Base-by-base conservation (phyloP, 164 flowering plant species). In the Vitis cinerea region DNA sequence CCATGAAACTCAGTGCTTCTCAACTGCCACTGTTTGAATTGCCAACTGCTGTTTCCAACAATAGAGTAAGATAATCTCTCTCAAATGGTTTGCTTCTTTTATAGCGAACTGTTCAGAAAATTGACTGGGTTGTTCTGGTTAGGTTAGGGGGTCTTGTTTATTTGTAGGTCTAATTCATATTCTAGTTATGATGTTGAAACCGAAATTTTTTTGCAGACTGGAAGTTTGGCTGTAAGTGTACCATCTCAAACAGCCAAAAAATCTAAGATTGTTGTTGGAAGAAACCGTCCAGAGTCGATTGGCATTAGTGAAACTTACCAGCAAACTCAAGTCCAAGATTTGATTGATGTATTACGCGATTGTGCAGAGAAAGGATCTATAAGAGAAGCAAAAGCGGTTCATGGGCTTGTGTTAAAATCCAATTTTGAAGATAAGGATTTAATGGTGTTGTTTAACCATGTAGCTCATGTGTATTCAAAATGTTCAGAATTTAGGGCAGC, bases 391-490 rank as follows among this genome's bases (percentile, higher is more conserved):
- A 78, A 84, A 73, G 64, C 69, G 11, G 56, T 86, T 76, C 90
- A 87, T 69, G 88, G 83, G 69, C 54, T 80, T 17, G 62, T 82
- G 57, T 59, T 77, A 14, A 87, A 79, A 79, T 77, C 79, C 37
- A 14, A 57, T 59, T 67, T 82, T 72, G 70, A 66, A 13, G 83
- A 69, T 1, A 71, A 71, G 0, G 73, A 74, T 60, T 49, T 61
- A 62, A 55, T 80, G 51, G 67, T 81, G 37, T 44, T 84, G 67
- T 64, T 78, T 49, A 89, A 87, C 69, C 91, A 87, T 71, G 49
- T 83, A 3, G 82, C 75, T 50, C 74, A 84, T 59, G 78, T 81
- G 59, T 88, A 85, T 66, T 79, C 76, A 1, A 87, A 86, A 74
- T 84, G 83, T 65, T 83, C 77, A 8, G 82, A 84, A 59, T 79